Conservation (phyloP, 192 early-diverging fungal species). For the Linnemannia elongata region DNA sequence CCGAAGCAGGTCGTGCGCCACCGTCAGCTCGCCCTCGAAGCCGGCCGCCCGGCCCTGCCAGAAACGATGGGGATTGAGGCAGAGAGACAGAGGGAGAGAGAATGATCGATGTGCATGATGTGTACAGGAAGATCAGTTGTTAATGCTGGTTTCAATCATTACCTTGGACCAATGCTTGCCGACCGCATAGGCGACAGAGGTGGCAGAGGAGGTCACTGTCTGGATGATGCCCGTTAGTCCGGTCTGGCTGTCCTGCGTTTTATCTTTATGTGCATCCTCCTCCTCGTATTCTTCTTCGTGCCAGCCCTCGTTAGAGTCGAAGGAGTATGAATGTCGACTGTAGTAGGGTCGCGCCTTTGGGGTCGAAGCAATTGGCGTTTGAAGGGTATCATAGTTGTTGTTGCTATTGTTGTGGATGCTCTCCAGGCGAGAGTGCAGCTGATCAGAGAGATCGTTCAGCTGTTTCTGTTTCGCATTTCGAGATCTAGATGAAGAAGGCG, state of each 20-base stretch:
- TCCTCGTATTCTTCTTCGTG: conserved; percentile 34
- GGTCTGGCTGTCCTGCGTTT: background rate
- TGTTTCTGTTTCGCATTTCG: background rate
- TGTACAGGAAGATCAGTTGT: background rate
- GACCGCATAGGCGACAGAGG: conserved; percentile 57
- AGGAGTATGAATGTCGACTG: conserved; percentile 31
- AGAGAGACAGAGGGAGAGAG: background rate
- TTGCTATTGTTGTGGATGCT: background rate
- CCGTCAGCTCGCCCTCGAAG: too few relatives aligned
- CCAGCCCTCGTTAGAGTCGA: conserved; percentile 40
- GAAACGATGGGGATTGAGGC: background rate
- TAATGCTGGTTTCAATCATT: background rate
- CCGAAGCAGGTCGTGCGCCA: too few relatives aligned
- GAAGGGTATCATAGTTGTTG: background rate
- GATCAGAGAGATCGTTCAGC: conserved; percentile 26
- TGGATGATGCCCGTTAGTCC: conserved; percentile 18
- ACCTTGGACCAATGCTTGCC: conserved; percentile 63
- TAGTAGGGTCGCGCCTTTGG: conserved; percentile 11
- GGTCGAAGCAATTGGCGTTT: background rate
- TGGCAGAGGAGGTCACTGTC: conserved; percentile 41
- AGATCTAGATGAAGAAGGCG: background rate
- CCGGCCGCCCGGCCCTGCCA: too few relatives aligned
- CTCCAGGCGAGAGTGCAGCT: conserved; percentile 36
- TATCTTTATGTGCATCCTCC: conserved; percentile 9
- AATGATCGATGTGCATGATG: background rate